Evolutionary conservation across 306 rosid species (phyloP), one percentile per base, ranked within the genome.

Genomic region (Amphicarpaea edgeworthii): DNA sequence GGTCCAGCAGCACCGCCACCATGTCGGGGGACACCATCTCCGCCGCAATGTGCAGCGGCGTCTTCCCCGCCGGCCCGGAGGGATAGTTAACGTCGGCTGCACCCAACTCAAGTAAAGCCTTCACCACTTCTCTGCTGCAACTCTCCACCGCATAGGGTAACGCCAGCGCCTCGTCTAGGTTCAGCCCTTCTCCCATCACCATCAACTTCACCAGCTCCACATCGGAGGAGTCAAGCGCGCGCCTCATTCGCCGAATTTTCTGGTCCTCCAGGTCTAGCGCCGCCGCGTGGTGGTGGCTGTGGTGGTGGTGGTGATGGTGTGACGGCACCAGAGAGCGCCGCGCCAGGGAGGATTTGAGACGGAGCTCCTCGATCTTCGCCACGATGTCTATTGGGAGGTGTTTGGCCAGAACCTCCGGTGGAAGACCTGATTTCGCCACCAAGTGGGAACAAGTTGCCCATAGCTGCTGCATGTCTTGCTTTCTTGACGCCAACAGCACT

Each of bases 111-210:
- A 96, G 88, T 57, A 96, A 43, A 9, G 99, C 99, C 49, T 96
- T 96, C 11, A 92, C 98, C 0, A 96, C 99, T 78, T 96, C 99
- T 2, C 99, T 84, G 83, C 93, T 96, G 68, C 99, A 96, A 76
- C 79, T 96, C 82, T 92, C 96, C 0, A 96, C 99, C 0, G 99
- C 96, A 2, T 92, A 96, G 73, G 92, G 99, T 6, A 96, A 74
- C 21, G 99, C 99, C 17, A 96, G 58, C 3, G 98, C 99, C 17
- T 95, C 98, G 16, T 95, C 99, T 0, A 95, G 93, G 73, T 95
- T 95, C 1, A 95, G 87, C 21, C 98, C 99, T 75, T 96, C 99
- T 0, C 99, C 99, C 99, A 96, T 96, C 0, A 96, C 98, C 99
- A 96, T 96, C 2, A 96, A 90, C 80, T 96, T 96, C 12, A 96